phyloP scores from a whole-genome alignment of 2,329 filamentous ascomycete genomes.

The Monilinia vaccinii-corymbosi region DNA sequence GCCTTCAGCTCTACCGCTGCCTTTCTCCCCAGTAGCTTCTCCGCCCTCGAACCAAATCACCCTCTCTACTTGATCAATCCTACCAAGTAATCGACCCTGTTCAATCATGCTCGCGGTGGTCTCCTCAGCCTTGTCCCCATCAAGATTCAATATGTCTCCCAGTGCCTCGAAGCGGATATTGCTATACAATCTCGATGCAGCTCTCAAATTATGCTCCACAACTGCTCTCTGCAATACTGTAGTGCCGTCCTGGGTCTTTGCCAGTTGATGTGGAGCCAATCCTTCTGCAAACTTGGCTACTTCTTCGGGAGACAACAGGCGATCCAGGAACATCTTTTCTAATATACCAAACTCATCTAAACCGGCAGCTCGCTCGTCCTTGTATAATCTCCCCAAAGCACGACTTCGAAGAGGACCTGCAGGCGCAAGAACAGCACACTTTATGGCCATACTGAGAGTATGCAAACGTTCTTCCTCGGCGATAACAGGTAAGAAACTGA shows the following conservation, averaged over 20 bases:
- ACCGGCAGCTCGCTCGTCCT: slow-evolving; percentile 73
- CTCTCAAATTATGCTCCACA: slow-evolving; percentile 90
- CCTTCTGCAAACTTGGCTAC: slow-evolving; percentile 76
- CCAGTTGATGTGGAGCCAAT: slow-evolving; percentile 80
- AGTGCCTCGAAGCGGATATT: slow-evolving; percentile 72
- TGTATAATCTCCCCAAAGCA: slow-evolving; percentile 76
- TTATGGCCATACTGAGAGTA: slow-evolving; percentile 78
- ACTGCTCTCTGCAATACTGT: slow-evolving; percentile 91
- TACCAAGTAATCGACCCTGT: slow-evolving; percentile 76
- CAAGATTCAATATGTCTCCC: slow-evolving; percentile 67
- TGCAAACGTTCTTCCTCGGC: slow-evolving; percentile 79
- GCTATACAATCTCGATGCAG: slow-evolving; percentile 67
- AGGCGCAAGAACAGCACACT: slow-evolving; percentile 85
- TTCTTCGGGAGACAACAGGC: slow-evolving; percentile 71
- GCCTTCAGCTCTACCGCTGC: slow-evolving; percentile 55
- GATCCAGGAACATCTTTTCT: slow-evolving; percentile 95
- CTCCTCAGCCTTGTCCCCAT: slow-evolving; percentile 74
- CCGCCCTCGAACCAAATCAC: slow-evolving; percentile 78
- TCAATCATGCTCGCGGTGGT: slow-evolving; percentile 95
- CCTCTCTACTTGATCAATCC: slow-evolving; percentile 88
- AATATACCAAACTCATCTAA: slow-evolving; percentile 79
- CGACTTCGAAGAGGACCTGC: slow-evolving; percentile 79
- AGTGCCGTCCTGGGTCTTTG: slow-evolving; percentile 78
- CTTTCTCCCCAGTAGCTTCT: slow-evolving; percentile 60
- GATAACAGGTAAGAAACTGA: slow-evolving; percentile 70